Evolutionary conservation across 306 rosid genomes (phyloP).

Genomic region (Castanospermum australe): DNA sequence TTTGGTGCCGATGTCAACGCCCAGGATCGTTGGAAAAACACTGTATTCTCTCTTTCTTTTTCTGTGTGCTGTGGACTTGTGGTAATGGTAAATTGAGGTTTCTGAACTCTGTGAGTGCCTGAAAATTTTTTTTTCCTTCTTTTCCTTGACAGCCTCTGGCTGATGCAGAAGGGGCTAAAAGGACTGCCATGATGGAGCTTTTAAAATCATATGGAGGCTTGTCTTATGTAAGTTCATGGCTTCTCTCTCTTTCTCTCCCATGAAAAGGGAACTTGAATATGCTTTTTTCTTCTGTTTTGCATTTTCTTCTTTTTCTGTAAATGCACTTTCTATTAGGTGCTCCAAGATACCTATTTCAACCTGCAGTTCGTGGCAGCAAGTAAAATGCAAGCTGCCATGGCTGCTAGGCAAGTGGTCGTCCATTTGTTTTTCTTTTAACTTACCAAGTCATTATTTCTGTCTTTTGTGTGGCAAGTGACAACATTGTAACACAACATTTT

Average conservation of each 20-base stretch:
- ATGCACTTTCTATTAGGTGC: not conserved
- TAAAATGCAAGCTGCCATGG: no score
- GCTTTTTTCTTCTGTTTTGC: not conserved
- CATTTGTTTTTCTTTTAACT: not conserved
- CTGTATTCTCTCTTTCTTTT: constrained; percentile 40
- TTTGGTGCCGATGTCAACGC: constrained; percentile 94
- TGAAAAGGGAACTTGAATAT: not conserved
- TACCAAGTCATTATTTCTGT: not conserved
- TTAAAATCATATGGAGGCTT: constrained; percentile 78
- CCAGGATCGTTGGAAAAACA: constrained; percentile 98
- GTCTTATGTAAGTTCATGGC: constrained; percentile 69
- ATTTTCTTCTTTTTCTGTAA: not conserved
- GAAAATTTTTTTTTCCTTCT: not conserved
- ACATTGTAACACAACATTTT: not conserved
- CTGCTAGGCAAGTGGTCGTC: no score
- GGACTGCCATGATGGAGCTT: constrained; percentile 61
- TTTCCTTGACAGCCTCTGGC: constrained; percentile 78
- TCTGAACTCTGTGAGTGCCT: not conserved
- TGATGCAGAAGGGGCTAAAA: constrained; percentile 96
- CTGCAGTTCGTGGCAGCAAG: no score
- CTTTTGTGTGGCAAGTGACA: not conserved
- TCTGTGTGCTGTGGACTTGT: not conserved
- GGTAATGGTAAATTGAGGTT: not conserved
- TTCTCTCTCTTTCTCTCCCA: constrained; percentile 10
- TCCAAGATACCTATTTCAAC: not conserved